Evolutionary conservation across 805 yeast species (phyloP), one percentile per base, ranked within the genome.

Genomic region (Metschnikowia anglica): DNA sequence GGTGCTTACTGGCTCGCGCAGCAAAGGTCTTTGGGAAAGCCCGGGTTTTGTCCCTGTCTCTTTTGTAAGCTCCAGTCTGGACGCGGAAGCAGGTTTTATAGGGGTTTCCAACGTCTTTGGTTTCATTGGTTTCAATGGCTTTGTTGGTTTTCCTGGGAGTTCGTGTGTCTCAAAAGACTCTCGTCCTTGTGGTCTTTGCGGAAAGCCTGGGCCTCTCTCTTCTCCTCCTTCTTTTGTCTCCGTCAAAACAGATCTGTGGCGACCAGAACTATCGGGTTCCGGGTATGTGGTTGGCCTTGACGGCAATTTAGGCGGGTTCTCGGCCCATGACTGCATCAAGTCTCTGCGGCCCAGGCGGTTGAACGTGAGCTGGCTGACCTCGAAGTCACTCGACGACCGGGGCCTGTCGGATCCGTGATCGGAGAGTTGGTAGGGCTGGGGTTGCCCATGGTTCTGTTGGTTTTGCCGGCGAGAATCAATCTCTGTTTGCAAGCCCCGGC

Each of bases 401-500:
- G n/a, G n/a, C n/a, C n/a, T n/a, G n/a, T n/a, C n/a, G n/a, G n/a
- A n/a, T n/a, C n/a, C n/a, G n/a, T n/a, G n/a, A n/a, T n/a, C n/a
- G n/a, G n/a, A n/a, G n/a, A n/a, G n/a, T n/a, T n/a, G n/a, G n/a
- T n/a, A n/a, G n/a, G n/a, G n/a, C n/a, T n/a, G n/a, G n/a, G n/a
- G n/a, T n/a, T n/a, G n/a, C n/a, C n/a, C n/a, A n/a, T n/a, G n/a
- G n/a, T n/a, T n/a, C n/a, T n/a, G 34, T n/a, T 41, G 40, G 15
- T 18, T 35, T 33, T 15, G 36, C 33, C 29, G 29, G 5, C 17
- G 49, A 17, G 58, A 59, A 36, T 69, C 62, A 23, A 41, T 19
- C 13, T 36, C 45, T 5, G 16, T 7, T 24, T 41, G 41, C 3
- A 69, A 54, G 9, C 53, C 58, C 15, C 70, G 52, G 43, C 64